Conservation (phyloP, 768 basidiomycete genomes). For the Kondoa subrosea region DNA sequence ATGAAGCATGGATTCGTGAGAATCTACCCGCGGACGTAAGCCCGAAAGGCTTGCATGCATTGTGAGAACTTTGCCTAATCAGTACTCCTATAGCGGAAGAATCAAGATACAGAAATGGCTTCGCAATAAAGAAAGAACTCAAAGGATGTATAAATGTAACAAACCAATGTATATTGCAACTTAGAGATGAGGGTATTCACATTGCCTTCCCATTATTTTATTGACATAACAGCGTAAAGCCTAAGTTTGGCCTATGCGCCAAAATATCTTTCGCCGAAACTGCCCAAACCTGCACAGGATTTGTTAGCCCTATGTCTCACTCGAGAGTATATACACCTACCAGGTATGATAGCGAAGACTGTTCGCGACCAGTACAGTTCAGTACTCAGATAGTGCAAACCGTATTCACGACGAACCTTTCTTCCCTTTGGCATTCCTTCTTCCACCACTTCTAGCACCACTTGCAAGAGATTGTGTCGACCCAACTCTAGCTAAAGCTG, state of each 20-base stretch:
- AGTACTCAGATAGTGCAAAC: neutral
- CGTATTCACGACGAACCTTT: neutral
- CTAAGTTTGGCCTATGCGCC: too few species aligned
- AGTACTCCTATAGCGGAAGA: slow-evolving; percentile 1
- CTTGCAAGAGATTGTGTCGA: neutral
- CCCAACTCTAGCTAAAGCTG: neutral
- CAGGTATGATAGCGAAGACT: neutral
- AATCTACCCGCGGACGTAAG: neutral
- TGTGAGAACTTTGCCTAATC: too few species aligned
- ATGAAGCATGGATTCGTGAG: slow-evolving; percentile 1
- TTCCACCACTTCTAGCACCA: neutral
- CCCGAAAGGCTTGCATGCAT: too few species aligned
- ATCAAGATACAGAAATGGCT: neutral
- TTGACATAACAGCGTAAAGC: too few species aligned
- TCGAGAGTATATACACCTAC: too few species aligned
- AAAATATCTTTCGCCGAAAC: neutral
- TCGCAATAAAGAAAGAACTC: neutral
- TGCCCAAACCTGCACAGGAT: too few species aligned
- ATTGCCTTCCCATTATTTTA: too few species aligned
- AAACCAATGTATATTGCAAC: neutral
- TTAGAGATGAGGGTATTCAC: too few species aligned
- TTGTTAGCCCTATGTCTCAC: too few species aligned
- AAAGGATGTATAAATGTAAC: neutral
- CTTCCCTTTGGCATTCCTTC: neutral
- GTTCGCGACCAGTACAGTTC: neutral